Base-by-base conservation (phyloP, 805 yeast species). In the Cyberlindnera saturnus region DNA sequence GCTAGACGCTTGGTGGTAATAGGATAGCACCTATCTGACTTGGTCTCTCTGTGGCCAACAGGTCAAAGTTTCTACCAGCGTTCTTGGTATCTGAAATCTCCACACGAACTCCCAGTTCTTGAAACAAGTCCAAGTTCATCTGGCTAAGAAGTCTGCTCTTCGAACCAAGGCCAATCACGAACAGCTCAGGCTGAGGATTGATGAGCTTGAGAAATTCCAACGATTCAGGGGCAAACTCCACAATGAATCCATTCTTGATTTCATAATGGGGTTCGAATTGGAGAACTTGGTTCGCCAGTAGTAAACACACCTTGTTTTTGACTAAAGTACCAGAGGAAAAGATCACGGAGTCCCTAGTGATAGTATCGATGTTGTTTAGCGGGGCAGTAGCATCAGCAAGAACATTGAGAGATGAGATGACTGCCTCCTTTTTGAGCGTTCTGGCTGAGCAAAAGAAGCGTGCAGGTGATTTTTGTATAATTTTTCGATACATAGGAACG, bases 41-140 rank as follows among this genome's bases (percentile, higher is more conserved):
- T 0, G 90, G 87, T 51, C 95, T 69, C 57, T 87, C 95, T 0
- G 91, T 84, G 1, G 91, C 89, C 45, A 86, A 63, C 35, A 86
- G 62, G 54, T 86, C 91, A 63, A 75, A 87, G 48, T 75, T 80
- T 49, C 76, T 73, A 11, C 85, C 90, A 1, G 87, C 85, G 50
- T 75, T 75, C 48, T 69, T 70, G 4, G 82, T 82, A 56, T 79
- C 84, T 26, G 86, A 74, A 3, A 81, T 66, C 53, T 86, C 93
- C 16, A 80, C 57, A 55, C 79, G 82, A n/a, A 85, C 75, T 0
- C 95, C 95, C 45, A 82, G 61, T 6, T 66, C 60, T 20, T 73
- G 70, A 45, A 86, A 69, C 46, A 58, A 62, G 33, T 63, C 60
- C 38, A 74, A 66, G 39, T 82, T 81, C 9, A 59, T 50, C n/a